Evolutionary conservation across 345 rosid genomes (phyloP).

Genomic region (Rhodomyrtus tomentosa): DNA sequence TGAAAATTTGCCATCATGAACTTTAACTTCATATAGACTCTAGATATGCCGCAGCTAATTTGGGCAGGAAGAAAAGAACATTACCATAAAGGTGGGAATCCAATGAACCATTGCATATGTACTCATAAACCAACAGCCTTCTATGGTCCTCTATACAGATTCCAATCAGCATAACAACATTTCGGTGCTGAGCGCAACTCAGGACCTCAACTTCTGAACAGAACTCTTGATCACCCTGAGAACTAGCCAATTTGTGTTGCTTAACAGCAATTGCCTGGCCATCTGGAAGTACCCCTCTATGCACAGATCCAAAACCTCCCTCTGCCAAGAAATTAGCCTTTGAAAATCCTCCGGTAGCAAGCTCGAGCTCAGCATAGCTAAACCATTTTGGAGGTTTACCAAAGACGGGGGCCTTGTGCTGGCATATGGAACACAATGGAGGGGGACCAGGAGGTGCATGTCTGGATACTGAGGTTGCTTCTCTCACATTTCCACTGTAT

Average conservation of each 20-base stretch:
- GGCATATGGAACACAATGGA: slow-evolving; percentile 94
- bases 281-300: slow-evolving; percentile 88
- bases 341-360: slow-evolving; percentile 94
- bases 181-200: slow-evolving; percentile 96
- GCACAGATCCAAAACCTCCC: slow-evolving; percentile 98
- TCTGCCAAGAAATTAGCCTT: slow-evolving; percentile 95
- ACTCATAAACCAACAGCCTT: slow-evolving; percentile 90
- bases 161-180: slow-evolving; percentile 93
- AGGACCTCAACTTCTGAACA: slow-evolving; percentile 98
- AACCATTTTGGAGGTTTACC: slow-evolving; percentile 98
- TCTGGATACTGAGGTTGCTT: slow-evolving; percentile 72
- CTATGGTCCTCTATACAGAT: slow-evolving; percentile 89
- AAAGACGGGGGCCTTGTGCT: slow-evolving; percentile 90
- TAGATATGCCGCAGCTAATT: not conserved
- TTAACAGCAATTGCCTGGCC: slow-evolving; percentile 98
- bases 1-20: not conserved
- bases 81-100: slow-evolving; percentile 95
- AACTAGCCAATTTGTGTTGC: slow-evolving; percentile 95
- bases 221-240: slow-evolving; percentile 97
- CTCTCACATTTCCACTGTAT: slow-evolving; percentile 71
- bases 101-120: slow-evolving; percentile 91
- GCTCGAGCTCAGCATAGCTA: slow-evolving; percentile 83
- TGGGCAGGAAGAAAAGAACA: not conserved
- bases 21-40: not conserved
- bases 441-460: slow-evolving; percentile 81